A percentile compares a stretch with the other conserved stretches of the same genome.
These are phyloP conservation scores for Corchorus capsularis DNA, from an alignment of 345 rosid species.

Conservation along the genomic window DNA sequence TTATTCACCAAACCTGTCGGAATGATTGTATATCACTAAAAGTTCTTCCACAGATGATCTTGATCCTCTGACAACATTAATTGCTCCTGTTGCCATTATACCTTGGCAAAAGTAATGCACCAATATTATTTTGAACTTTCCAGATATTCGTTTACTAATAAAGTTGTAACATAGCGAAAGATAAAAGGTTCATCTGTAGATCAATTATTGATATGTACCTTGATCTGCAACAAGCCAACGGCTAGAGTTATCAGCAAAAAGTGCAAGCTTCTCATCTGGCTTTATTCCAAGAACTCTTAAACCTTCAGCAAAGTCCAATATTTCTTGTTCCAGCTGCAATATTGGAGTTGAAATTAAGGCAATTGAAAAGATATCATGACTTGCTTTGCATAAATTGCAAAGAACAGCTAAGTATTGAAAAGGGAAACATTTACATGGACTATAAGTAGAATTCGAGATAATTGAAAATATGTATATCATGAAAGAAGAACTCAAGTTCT, in stretches of 20 bases:
- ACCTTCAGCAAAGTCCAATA: conserved; percentile 84
- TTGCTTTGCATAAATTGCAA: conserved; percentile 5
- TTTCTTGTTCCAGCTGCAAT: conserved; percentile 82
- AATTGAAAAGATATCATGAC: not conserved
- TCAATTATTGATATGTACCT: conserved; percentile 46
- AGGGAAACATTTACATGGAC: not conserved
- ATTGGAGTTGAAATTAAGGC: conserved; percentile 24
- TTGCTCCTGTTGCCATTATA: conserved; percentile 91
- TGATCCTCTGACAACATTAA: conserved; percentile 91
- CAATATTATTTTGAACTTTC: conserved; percentile 10
- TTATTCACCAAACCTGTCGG: conserved; percentile 66
- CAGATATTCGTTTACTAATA: conserved; percentile 10
- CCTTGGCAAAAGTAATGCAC: conserved; percentile 44
- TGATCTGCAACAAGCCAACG: conserved; percentile 97
- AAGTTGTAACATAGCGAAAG: conserved; percentile 4
- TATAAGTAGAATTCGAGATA: not conserved
- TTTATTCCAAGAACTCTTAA: conserved; percentile 74
- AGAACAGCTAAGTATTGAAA: not conserved
- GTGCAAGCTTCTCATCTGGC: conserved; percentile 83
- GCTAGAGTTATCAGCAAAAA: conserved; percentile 92
- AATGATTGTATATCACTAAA: conserved; percentile 79
- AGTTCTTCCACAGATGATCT: conserved; percentile 88
- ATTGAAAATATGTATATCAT: not conserved
- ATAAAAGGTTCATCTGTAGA: not conserved
- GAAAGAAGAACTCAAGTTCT: not conserved